Conservation (phyloP, 352 stramenopile species). For the Globisporangium ultimum region DNA sequence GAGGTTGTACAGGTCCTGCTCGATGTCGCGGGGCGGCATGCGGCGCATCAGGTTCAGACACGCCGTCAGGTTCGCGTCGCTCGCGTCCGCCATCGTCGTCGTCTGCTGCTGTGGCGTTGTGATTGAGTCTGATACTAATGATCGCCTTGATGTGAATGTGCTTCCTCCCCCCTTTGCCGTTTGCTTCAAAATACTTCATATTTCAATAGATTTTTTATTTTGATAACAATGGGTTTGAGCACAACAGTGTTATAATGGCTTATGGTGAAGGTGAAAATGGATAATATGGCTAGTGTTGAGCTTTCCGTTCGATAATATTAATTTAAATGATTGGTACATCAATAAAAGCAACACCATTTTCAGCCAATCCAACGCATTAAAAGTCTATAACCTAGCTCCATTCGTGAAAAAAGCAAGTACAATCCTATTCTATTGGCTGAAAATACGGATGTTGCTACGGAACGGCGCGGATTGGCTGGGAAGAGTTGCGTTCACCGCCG, state of each 20-base stretch:
- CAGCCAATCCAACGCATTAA: neutral
- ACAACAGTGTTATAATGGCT: too few relatives aligned
- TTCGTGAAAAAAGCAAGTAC: neutral
- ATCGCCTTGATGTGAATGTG: neutral
- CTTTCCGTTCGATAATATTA: too few relatives aligned
- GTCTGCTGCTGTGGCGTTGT: slow-evolving; percentile 1
- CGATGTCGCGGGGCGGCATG: slow-evolving; percentile 85
- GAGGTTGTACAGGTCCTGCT: slow-evolving; percentile 82
- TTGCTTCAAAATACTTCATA: neutral
- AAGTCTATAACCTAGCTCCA: neutral
- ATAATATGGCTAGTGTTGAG: too few relatives aligned
- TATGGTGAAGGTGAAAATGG: too few relatives aligned
- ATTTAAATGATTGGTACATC: too few relatives aligned
- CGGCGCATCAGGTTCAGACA: slow-evolving; percentile 89
- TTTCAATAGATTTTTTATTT: neutral
- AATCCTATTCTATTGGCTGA: neutral
- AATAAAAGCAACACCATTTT: neutral
- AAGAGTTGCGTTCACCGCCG: slow-evolving; percentile 20
- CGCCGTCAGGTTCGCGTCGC: slow-evolving; percentile 54
- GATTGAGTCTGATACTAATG: slow-evolving; percentile 1
- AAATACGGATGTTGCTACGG: neutral
- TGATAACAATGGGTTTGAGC: neutral
- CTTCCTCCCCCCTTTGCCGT: neutral
- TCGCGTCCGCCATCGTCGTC: slow-evolving; percentile 20
- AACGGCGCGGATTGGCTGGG: slow-evolving; percentile 19